These are phyloP conservation scores for Starmerella scarabaei DNA, from an alignment of 805 yeast genomes.

Conservation along the genomic window DNA sequence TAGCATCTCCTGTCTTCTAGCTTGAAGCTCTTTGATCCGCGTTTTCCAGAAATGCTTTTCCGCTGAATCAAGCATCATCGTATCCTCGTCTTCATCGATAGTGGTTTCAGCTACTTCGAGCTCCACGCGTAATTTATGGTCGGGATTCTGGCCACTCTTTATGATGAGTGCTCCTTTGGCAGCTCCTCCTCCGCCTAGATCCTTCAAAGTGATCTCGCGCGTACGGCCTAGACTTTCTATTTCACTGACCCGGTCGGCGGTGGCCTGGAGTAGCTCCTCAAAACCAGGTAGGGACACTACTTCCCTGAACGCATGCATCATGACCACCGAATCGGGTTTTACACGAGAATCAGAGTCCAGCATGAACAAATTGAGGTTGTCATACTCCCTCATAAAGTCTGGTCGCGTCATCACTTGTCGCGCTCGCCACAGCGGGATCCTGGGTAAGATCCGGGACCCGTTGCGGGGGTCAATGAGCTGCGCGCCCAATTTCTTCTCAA, in stretches of 20 bases:
- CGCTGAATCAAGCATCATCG: constrained; percentile 8
- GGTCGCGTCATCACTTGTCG: constrained; percentile 76
- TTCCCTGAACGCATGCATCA: constrained; percentile 83
- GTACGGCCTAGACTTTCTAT: constrained; percentile 71
- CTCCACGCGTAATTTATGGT: constrained; percentile 7
- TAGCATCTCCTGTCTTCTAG: too few species aligned
- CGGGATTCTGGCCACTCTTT: background rate
- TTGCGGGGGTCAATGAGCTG: background rate
- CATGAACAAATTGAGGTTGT: constrained; percentile 65
- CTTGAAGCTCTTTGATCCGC: constrained; percentile 4
- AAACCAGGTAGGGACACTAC: constrained; percentile 61
- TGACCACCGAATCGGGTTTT: constrained; percentile 69
- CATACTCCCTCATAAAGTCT: constrained; percentile 64
- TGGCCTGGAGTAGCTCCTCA: constrained; percentile 49
- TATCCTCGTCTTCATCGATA: constrained; percentile 21
- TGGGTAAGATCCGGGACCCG: constrained; percentile 37
- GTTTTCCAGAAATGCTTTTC: constrained; percentile 18
- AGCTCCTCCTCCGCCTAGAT: constrained; percentile 33
- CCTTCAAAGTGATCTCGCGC: constrained; percentile 60
- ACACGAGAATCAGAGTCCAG: constrained; percentile 60
- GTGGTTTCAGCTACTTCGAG: constrained; percentile 18
- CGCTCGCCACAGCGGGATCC: constrained; percentile 70
- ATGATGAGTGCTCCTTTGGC: constrained; percentile 20
- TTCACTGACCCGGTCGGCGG: constrained; percentile 54
- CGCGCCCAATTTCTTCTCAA: constrained; percentile 35